These are phyloP conservation scores for Lenwebbia sp. DNA, from an alignment of 345 rosid genomes.

Conservation along the genomic window DNA sequence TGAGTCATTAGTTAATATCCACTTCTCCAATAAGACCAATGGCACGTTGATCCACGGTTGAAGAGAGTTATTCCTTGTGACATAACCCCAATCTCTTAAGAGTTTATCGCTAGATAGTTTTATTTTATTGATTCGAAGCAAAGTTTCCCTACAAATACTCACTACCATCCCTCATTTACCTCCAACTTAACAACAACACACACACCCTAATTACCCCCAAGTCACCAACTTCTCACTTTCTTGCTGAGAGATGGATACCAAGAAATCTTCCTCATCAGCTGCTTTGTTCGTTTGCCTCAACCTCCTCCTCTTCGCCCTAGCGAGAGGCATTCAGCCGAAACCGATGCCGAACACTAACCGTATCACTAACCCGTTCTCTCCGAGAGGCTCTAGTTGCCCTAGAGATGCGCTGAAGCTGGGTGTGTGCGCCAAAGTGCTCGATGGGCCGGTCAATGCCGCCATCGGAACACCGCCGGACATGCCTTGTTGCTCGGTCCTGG, in stretches of 20 bases:
- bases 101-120: background rate
- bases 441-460: slow-evolving; percentile 29
- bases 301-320: slow-evolving; percentile 24
- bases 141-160: background rate
- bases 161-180: background rate
- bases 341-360: slow-evolving; percentile 37
- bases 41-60: background rate
- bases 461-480: slow-evolving; percentile 47
- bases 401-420: slow-evolving; percentile 52
- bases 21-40: background rate
- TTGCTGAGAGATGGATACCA: slow-evolving; percentile 21
- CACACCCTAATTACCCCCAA: background rate
- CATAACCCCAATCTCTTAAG: background rate
- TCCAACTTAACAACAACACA: background rate
- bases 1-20: background rate
- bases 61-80: background rate
- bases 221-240: background rate
- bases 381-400: slow-evolving; percentile 32
- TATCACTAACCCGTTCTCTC: slow-evolving; percentile 4
- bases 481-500: slow-evolving; percentile 56
- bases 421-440: slow-evolving; percentile 50
- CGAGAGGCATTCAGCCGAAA: slow-evolving; percentile 24
- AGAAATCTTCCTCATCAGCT: slow-evolving; percentile 7
- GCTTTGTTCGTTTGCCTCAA: slow-evolving; percentile 22
- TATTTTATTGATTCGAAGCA: background rate